Base-by-base conservation (phyloP, 768 basidiomycete genomes). In the Trametes coccinea region DNA sequence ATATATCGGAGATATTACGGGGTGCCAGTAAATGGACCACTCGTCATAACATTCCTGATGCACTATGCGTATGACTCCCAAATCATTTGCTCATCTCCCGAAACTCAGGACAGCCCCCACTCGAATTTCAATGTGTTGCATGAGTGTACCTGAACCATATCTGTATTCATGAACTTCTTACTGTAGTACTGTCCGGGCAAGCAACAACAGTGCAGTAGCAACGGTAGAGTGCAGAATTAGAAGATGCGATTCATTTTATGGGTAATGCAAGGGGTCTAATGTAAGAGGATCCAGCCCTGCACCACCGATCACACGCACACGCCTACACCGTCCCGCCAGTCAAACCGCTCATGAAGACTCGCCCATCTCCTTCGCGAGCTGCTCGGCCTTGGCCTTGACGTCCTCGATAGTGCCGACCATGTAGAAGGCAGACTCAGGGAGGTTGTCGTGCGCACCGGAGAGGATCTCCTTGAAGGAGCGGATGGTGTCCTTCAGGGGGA, bases 391-490 rank as follows among this genome's bases (percentile, higher is more conserved):
- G 67, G 84, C 77, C 83, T 96, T 95, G 75, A 91, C 96, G 68
- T 98, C 96, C 77, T 95, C 93, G 71, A 98, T 96, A 69, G 93
- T 96, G 69, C 96, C 96, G 72, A 87, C 86, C 93, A 96, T 98
- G 84, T 97, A 98, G 86, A 98, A 98, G 56, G 96, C 95, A 67
- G 90, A 89, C 78, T 99, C 97, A 56, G 97, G 95, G 53, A 98
- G 84, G 55, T 78, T 74, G 77, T 98, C 97, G 72, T 96, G 94
- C 64, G 78, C 69, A 61, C 96, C 96, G 64, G 88, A 83, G 59
- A 99, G 88, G 72, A 99, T 98, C 80, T 97, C 94, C 85, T 90
- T 95, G 90, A 98, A 98, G 44, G 96, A 95, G 69, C 92, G 91
- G 72, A 95, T 76, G 63, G 93, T 95, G 75, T 98, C 95, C 84